Evolutionary conservation across 345 rosid species (phyloP), one percentile per base, ranked within the genome.

Genomic region (Streptanthus diversifolius): DNA sequence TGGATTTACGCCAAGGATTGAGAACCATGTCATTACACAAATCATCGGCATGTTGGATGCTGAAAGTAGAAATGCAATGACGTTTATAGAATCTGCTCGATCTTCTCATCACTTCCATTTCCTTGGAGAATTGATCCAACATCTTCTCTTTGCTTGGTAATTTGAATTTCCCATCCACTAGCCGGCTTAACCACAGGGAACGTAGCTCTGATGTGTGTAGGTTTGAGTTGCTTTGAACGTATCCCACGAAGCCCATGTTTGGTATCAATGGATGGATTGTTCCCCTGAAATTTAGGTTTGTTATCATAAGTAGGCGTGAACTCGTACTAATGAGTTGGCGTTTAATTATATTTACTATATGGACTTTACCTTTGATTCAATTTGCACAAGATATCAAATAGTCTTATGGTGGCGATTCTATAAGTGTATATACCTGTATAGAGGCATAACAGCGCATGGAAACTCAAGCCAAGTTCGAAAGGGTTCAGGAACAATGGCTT

Each of bases 61-160:
- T 93, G 77, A 76, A 90, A 13, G 98, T 90, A 14, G 98, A 86
- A 17, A 90, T 90, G 82, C 98, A 93, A 45, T 89, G 92, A 73
- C 90, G 85, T 43, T 87, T 83, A 75, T 89, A 87, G 71, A 90
- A 93, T 76, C 97, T 82, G 40, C 90, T 86, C 1, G 87, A 78
- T 71, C 80, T 81, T 86, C 72, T 84, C 79, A 72, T 81, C 9
- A 86, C 82, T 44, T 86, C 87, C 66, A 82, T 77, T 81, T 90
- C 98, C 57, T 79, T 80, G 1, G 44, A 53, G 27, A 73, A 78
- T 44, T 84, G 83, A 40, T 90, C 84, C 29, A 87, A 69, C 97
- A 89, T 89, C 47, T 82, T 80, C 76, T 86, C 88, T 62, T 76
- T 83, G 33, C 71, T 80, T 14, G 97, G 97, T 52, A 93, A 87